These are phyloP conservation scores for Coemansia sp. DNA, from an alignment of 192 early-diverging fungal species.

Conservation along the genomic window DNA sequence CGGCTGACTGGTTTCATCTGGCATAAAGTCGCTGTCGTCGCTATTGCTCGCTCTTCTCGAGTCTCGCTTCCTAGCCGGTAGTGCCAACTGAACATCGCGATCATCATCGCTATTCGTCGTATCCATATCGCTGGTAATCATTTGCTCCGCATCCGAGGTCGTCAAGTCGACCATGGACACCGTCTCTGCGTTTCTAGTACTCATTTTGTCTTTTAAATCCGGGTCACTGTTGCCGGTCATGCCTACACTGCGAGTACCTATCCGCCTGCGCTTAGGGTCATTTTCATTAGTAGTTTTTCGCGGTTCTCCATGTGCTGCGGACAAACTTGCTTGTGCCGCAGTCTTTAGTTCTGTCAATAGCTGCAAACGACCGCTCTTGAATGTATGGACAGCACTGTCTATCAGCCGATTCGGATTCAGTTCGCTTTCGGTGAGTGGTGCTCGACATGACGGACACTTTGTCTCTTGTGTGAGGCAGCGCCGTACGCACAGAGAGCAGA, in stretches of 20 bases:
- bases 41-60: constrained; percentile 1
- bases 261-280: constrained; percentile 27
- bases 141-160: constrained; percentile 16
- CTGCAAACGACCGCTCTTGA: constrained; percentile 30
- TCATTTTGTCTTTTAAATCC: background rate
- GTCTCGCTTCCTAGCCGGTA: background rate
- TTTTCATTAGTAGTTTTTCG: background rate
- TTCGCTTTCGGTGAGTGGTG: constrained; percentile 36
- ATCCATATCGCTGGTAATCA: constrained; percentile 13
- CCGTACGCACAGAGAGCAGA: constrained; percentile 77
- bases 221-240: background rate
- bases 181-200: background rate
- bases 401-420: constrained; percentile 46
- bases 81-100: background rate
- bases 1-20: background rate
- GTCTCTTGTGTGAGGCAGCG: constrained; percentile 61
- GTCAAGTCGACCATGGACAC: constrained; percentile 13
- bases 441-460: constrained; percentile 69
- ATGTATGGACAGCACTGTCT: constrained; percentile 34
- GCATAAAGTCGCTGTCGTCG: constrained; percentile 43
- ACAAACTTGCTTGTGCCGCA: too few relatives aligned
- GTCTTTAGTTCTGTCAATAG: constrained; percentile 24
- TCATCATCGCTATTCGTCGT: background rate
- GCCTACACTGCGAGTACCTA: constrained; percentile 15
- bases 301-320: background rate